A percentile compares a stretch with the other conserved stretches of the same genome.
These are phyloP conservation scores for Cytospora piceae DNA, from an alignment of 2,329 filamentous ascomycete species.

Conservation along the genomic window DNA sequence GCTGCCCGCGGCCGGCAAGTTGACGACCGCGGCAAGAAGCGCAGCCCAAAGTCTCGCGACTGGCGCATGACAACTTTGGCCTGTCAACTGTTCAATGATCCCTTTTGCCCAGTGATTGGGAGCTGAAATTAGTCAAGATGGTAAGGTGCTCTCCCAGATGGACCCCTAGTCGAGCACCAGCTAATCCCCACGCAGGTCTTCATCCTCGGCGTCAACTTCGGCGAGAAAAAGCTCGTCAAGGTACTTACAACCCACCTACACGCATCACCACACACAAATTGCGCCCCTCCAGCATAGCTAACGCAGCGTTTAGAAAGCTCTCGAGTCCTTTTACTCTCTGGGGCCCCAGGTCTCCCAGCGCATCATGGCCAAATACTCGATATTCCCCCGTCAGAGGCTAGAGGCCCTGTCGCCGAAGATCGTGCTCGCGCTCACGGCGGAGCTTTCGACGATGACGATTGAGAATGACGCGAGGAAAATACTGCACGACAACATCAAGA, in stretches of 20 bases:
- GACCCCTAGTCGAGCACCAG: not conserved
- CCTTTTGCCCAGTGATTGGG: constrained; percentile 30
- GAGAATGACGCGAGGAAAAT: constrained; percentile 83
- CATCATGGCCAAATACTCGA: constrained; percentile 86
- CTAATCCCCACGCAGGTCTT: constrained; percentile 63
- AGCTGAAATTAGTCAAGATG: constrained; percentile 35
- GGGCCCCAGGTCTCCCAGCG: constrained; percentile 70
- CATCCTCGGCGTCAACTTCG: constrained; percentile 85
- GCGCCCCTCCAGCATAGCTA: constrained; percentile 25
- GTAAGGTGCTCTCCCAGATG: constrained; percentile 19
- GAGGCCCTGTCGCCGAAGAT: constrained; percentile 76
- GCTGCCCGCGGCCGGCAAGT: not conserved
- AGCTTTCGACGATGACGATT: constrained; percentile 89
- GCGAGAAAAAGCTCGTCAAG: constrained; percentile 80
- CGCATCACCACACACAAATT: constrained; percentile 16
- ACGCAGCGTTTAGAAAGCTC: constrained; percentile 59
- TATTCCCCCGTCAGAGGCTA: constrained; percentile 81
- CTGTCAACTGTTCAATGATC: constrained; percentile 22
- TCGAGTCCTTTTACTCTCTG: constrained; percentile 86
- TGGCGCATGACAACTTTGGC: not conserved
- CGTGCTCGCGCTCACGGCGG: constrained; percentile 78
- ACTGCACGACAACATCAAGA: constrained; percentile 81
- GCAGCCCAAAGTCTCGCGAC: not conserved
- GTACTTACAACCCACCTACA: constrained; percentile 50
- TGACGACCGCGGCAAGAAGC: constrained; percentile 3